A percentile compares a stretch with the other conserved stretches of the same genome.
Evolutionary conservation across 768 basidiomycete genomes (phyloP).

Genomic region (Lentinula guzmanii): DNA sequence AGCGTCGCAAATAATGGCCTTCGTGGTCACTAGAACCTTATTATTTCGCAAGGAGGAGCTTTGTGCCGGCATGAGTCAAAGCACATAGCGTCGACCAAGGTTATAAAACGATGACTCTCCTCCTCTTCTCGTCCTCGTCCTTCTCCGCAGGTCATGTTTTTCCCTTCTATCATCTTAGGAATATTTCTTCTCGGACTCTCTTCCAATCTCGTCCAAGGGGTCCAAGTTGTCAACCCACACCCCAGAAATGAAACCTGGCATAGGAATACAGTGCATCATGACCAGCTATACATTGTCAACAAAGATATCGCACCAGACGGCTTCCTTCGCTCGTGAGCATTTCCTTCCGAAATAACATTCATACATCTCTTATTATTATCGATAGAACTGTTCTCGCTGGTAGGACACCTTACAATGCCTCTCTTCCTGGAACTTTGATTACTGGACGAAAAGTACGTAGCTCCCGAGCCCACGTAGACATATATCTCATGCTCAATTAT

Average conservation of each 20-base stretch:
- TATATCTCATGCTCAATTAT: neutral
- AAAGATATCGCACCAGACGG: constrained; percentile 8
- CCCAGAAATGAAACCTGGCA: neutral
- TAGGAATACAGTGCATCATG: neutral
- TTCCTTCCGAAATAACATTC: neutral
- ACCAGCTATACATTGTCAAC: constrained; percentile 8
- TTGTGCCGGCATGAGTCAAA: too few relatives aligned
- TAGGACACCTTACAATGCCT: constrained; percentile 8
- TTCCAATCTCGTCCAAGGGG: neutral
- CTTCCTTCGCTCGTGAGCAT: constrained; percentile 8
- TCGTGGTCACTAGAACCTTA: too few relatives aligned
- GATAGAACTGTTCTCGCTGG: constrained; percentile 27
- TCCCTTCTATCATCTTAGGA: too few relatives aligned
- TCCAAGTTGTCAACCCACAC: neutral
- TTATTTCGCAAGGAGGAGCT: too few relatives aligned
- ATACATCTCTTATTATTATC: neutral
- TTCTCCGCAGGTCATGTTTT: too few relatives aligned
- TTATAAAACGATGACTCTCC: too few relatives aligned
- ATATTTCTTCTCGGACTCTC: neutral
- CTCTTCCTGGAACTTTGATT: constrained; percentile 25
- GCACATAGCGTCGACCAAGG: too few relatives aligned
- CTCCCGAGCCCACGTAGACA: neutral
- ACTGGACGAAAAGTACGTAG: constrained; percentile 20
- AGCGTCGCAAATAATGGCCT: too few relatives aligned
- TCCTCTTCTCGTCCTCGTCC: too few relatives aligned